Evolutionary conservation across 2,329 filamentous ascomycete genomes (phyloP), one percentile per base, ranked within the genome.

Genomic region (Akanthomyces lecanii): DNA sequence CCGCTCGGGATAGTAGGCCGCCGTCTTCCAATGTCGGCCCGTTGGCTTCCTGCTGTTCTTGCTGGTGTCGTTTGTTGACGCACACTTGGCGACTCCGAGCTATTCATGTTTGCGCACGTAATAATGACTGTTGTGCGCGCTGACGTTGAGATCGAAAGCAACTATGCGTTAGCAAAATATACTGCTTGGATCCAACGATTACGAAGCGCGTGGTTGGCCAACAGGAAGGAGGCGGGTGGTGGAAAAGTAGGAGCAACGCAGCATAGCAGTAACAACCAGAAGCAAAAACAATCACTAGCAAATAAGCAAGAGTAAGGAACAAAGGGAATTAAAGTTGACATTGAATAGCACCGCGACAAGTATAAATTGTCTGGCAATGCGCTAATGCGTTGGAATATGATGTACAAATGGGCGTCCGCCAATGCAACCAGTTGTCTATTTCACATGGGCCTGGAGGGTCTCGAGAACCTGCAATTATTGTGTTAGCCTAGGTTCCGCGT

Each of bases 371-470:
- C 69, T 73, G 65, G 68, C 70, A 69, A 72, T 67, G 67, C 73
- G 73, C 73, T 75, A 74, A 70, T 69, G 68, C 68, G 69, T 72
- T 71, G 71, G 68, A 70, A 68, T 72, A 65, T 76, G 76, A 78
- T 79, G 75, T 79, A 79, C 77, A 78, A 73, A 71, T 69, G 68
- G 69, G 68, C 73, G 69, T 73, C 67, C 72, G 73, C 71, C 69
- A 74, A 68, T 79, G 79, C 79, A 75, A 77, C 73, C 73, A 73
- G 80, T 89, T 73, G 74, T 82, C 82, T 92, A 93, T 85, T 93
- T 94, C 76, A 94, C 82, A 71, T 84, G 86, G 72, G 88, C 87
- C 80, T 92, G 88, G 73, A 95, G 84, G 76, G 86, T 90, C 85
- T 95, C 91, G 71, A 95, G 84, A 73, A 94, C 89, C 90, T 93